Conservation (phyloP, 2,329 filamentous ascomycete genomes). For the Alternaria hordeiaustralica region DNA sequence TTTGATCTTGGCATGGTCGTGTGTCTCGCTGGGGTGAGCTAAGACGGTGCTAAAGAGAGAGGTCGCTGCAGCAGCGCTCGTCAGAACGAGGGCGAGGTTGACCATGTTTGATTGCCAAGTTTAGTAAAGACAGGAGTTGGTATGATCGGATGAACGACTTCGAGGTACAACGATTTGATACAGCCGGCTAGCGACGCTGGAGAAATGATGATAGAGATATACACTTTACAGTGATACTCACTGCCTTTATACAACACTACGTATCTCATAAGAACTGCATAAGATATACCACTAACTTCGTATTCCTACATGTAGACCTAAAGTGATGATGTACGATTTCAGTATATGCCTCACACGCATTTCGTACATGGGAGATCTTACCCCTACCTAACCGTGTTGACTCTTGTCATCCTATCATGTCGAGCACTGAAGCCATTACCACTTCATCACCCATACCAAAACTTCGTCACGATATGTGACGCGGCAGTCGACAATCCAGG, state of each 20-base stretch:
- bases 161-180: neutral
- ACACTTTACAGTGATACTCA: neutral
- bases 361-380: neutral
- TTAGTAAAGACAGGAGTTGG: neutral
- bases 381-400: neutral
- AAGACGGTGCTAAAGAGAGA: constrained; percentile 21
- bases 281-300: neutral
- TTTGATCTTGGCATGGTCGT: constrained; percentile 38
- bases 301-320: neutral
- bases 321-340: neutral
- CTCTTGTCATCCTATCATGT: neutral
- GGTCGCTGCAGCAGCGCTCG: constrained; percentile 22
- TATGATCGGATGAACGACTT: neutral
- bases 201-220: neutral
- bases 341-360: neutral
- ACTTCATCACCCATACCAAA: neutral
- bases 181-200: neutral
- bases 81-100: neutral
- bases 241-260: neutral
- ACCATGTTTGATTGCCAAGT: neutral
- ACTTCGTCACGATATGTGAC: neutral
- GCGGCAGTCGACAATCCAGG: neutral
- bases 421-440: neutral
- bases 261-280: neutral
- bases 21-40: constrained; percentile 46